These are phyloP conservation scores for Phytophthora lateralis DNA, from an alignment of 352 stramenopile species.

Conservation along the genomic window DNA sequence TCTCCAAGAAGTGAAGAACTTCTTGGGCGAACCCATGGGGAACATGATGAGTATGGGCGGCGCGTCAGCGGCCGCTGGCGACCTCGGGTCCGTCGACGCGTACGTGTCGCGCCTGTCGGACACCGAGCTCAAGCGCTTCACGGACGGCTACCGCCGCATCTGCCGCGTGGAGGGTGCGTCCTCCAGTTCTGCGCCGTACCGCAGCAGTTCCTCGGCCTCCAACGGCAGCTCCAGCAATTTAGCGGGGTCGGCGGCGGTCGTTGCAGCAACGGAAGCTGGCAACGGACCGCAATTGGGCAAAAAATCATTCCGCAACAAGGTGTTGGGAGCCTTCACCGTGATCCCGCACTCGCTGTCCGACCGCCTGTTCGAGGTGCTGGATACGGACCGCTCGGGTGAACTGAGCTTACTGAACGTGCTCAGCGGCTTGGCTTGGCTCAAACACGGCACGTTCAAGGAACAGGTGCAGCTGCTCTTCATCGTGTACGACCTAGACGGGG, in stretches of 20 bases:
- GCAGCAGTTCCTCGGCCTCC: slow-evolving; percentile 22
- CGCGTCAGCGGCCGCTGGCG: slow-evolving; percentile 8
- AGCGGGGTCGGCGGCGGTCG: background rate
- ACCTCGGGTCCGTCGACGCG: slow-evolving; percentile 29
- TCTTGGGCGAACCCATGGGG: slow-evolving; percentile 45
- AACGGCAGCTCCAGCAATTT: slow-evolving; percentile 28
- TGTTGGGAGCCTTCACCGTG: slow-evolving; percentile 77
- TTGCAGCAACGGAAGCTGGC: slow-evolving; percentile 4
- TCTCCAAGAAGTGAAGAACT: background rate
- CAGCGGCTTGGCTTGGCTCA: slow-evolving; percentile 73
- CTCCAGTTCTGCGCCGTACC: slow-evolving; percentile 12
- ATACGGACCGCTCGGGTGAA: slow-evolving; percentile 67
- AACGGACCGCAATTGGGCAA: slow-evolving; percentile 49
- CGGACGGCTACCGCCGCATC: slow-evolving; percentile 74
- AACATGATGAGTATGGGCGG: slow-evolving; percentile 73
- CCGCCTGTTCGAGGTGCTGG: slow-evolving; percentile 84
- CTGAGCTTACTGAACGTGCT: slow-evolving; percentile 71
- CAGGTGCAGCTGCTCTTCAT: slow-evolving; percentile 81
- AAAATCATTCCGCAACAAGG: slow-evolving; percentile 82
- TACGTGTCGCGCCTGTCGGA: slow-evolving; percentile 68
- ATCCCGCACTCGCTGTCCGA: slow-evolving; percentile 85
- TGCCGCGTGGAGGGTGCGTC: slow-evolving; percentile 51
- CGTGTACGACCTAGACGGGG: slow-evolving; percentile 83
- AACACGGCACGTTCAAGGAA: slow-evolving; percentile 75
- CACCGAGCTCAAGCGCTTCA: slow-evolving; percentile 68